These are phyloP conservation scores for Chaetomiaceae sp. DNA, from an alignment of 2,329 filamentous ascomycete species.

Conservation along the genomic window DNA sequence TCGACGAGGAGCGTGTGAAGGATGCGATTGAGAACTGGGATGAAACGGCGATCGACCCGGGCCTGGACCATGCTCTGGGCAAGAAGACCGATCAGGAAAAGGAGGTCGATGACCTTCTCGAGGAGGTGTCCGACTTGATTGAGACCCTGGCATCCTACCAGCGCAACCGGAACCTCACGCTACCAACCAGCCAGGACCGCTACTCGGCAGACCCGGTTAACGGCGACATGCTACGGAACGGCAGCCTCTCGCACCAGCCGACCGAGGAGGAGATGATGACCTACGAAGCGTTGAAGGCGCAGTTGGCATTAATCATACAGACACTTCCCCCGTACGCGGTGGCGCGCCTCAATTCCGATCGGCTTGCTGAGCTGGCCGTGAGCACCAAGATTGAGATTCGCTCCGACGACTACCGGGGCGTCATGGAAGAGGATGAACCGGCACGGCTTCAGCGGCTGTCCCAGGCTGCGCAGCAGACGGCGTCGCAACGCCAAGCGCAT, in stretches of 20 bases:
- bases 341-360: slow-evolving; percentile 79
- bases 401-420: slow-evolving; percentile 68
- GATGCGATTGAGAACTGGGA: slow-evolving; percentile 57
- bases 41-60: slow-evolving; percentile 53
- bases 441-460: slow-evolving; percentile 44
- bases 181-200: slow-evolving; percentile 60
- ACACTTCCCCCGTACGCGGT: slow-evolving; percentile 79
- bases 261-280: slow-evolving; percentile 52
- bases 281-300: slow-evolving; percentile 71
- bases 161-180: slow-evolving; percentile 67
- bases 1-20: slow-evolving; percentile 51
- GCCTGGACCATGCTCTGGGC: slow-evolving; percentile 49
- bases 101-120: slow-evolving; percentile 64
- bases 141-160: slow-evolving; percentile 75
- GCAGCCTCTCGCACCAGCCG: slow-evolving; percentile 62
- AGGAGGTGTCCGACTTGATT: slow-evolving; percentile 70
- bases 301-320: slow-evolving; percentile 68
- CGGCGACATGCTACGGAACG: slow-evolving; percentile 63
- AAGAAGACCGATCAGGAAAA: slow-evolving; percentile 51
- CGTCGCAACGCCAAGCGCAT: slow-evolving; percentile 32
- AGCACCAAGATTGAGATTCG: slow-evolving; percentile 73
- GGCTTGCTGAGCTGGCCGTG: slow-evolving; percentile 76
- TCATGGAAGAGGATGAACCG: slow-evolving; percentile 78
- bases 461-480: slow-evolving; percentile 27
- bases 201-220: slow-evolving; percentile 59